Conservation (phyloP, 2,329 filamentous ascomycete species). For the Atkinsonella texensis region DNA sequence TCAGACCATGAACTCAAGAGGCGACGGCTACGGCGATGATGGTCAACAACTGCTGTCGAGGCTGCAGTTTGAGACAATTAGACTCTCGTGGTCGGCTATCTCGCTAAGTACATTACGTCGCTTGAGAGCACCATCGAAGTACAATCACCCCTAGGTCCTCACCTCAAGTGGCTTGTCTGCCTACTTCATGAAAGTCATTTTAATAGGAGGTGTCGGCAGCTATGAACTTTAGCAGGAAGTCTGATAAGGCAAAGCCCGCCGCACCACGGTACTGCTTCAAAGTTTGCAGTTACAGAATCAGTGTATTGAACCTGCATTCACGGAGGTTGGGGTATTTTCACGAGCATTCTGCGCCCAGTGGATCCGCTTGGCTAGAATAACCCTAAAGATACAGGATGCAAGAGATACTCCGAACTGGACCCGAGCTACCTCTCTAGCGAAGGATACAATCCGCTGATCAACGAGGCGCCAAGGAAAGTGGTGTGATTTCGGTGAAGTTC, state of each 20-base stretch:
- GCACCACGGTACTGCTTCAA: slow-evolving; percentile 22
- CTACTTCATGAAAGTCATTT: slow-evolving; percentile 21
- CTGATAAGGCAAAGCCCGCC: slow-evolving; percentile 20
- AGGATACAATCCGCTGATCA: slow-evolving; percentile 44
- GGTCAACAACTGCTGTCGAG: not conserved
- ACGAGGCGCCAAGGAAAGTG: slow-evolving; percentile 37
- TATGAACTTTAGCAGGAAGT: slow-evolving; percentile 28
- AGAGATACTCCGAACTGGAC: slow-evolving; percentile 38
- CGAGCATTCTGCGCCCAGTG: slow-evolving; percentile 29
- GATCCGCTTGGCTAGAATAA: slow-evolving; percentile 36
- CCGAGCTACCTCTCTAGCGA: slow-evolving; percentile 38
- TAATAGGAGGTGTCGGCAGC: slow-evolving; percentile 31
- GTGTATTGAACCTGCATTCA: not conserved
- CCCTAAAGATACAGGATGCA: slow-evolving; percentile 44
- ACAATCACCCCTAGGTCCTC: not conserved
- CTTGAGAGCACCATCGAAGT: not conserved
- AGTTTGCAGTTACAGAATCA: not conserved
- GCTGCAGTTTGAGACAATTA: not conserved
- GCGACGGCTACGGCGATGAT: slow-evolving; percentile 16
- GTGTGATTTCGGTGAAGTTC: slow-evolving; percentile 52
- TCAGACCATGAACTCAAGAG: slow-evolving; percentile 19
- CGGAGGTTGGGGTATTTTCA: slow-evolving; percentile 4
- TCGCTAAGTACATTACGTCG: not conserved
- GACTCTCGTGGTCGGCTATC: not conserved
- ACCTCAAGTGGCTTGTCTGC: not conserved